Base-by-base conservation (phyloP, 352 stramenopile species). In the Globisporangium cederbergense region DNA sequence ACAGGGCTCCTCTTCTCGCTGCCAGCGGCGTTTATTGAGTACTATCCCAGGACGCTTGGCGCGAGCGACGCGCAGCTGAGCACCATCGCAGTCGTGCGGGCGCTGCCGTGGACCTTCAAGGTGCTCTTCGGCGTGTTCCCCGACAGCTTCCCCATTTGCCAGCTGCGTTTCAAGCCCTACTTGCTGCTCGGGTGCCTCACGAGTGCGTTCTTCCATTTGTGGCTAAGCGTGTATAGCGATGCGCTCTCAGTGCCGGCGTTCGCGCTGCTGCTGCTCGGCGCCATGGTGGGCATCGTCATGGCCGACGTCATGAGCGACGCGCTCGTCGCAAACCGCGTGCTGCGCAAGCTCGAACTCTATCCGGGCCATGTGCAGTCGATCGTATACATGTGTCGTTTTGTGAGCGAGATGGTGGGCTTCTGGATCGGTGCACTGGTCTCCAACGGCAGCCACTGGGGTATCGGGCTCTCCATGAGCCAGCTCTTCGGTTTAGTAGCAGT, bases 281-380 rank as follows among this genome's bases (percentile, higher is more conserved):
- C 81, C 11, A 93, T 89, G 66, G 65, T 90, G 25, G 86, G 83
- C 10, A 84, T 90, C 28, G 85, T 92, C 22, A 89, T 94, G 76
- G 78, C 81, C 7, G 86, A 94, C 67, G 86, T 94, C 55, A 94
- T 94, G 83, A 78, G 77, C 49, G 86, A 94, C 62, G 83, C 77
- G 36, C 67, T 92, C 13, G 80, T 94, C 16, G 78, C 80, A 2
- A 80, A 79, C 58, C 79, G 79, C 4, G 83, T 91, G 34, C 71
- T 92, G 45, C 56, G 45, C 20, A 71, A 76, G 42, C 69, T 79
- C 7, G 78, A 88, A 25, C 25, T 56, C 5, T 64, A 72, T 9
- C 68, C 71, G 0, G 81, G 83, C 2, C 72, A 81, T 20, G 55
- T 80, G 2, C 86, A 92, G 70, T 83, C 78, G n/a, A 76, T 70